Conservation (phyloP, 352 stramenopile species). For the Pythium periplocum region DNA sequence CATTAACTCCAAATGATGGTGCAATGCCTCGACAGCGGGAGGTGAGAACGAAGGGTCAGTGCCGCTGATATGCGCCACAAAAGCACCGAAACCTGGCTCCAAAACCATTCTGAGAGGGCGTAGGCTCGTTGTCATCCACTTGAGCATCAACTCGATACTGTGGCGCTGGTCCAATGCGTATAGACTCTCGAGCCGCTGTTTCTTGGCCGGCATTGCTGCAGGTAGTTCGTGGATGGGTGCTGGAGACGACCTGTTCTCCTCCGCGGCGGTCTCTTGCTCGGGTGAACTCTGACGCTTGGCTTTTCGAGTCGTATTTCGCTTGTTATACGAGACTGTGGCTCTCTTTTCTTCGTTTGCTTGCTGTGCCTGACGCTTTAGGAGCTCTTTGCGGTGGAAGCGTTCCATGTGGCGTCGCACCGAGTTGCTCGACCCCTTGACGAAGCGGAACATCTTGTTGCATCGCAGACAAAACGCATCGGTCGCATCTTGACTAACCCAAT, state of each 20-base stretch:
- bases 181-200: slow-evolving; percentile 7
- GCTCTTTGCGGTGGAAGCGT: slow-evolving; percentile 42
- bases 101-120: slow-evolving; percentile 27
- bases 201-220: slow-evolving; percentile 6
- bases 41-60: slow-evolving; percentile 12
- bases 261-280: too few relatives aligned
- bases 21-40: slow-evolving; percentile 20
- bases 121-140: slow-evolving; percentile 32
- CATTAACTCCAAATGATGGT: slow-evolving; percentile 31
- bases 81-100: slow-evolving; percentile 26
- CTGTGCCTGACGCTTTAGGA: slow-evolving; percentile 23
- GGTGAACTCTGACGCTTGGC: too few relatives aligned
- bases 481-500: slow-evolving; percentile 54
- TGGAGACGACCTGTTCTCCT: too few relatives aligned
- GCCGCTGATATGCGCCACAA: slow-evolving; percentile 20
- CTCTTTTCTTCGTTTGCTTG: too few relatives aligned
- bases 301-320: too few relatives aligned
- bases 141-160: slow-evolving; percentile 27
- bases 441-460: slow-evolving; percentile 43
- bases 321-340: too few relatives aligned
- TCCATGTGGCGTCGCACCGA: slow-evolving; percentile 55
- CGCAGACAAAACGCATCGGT: slow-evolving; percentile 42
- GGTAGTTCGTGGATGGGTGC: too few relatives aligned
- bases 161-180: slow-evolving; percentile 20
- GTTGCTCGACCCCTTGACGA: slow-evolving; percentile 54